Evolutionary conservation across 306 rosid species (phyloP).

Genomic region (Quercus agrifolia): DNA sequence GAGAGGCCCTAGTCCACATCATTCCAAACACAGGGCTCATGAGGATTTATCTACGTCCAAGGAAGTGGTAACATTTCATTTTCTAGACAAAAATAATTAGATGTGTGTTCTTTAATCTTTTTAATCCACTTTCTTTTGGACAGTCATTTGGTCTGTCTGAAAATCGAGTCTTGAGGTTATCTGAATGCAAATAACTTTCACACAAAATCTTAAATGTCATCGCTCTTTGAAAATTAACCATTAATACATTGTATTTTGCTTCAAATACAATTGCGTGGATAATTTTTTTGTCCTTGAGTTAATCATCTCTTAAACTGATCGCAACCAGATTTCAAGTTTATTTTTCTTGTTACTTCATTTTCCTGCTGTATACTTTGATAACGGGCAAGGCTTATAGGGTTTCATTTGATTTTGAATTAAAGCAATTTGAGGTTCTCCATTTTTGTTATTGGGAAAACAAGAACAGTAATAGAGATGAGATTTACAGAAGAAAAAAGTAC

Average conservation of each 20-base stretch:
- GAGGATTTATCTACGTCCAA: conserved; percentile 55
- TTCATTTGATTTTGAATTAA: background rate
- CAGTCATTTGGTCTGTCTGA: background rate
- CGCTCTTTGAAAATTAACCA: background rate
- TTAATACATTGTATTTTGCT: background rate
- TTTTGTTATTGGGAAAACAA: background rate
- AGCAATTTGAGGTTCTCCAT: background rate
- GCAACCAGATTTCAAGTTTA: background rate
- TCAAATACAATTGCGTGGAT: background rate
- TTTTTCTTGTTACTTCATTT: background rate
- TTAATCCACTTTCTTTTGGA: background rate
- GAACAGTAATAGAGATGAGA: background rate
- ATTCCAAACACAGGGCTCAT: conserved; percentile 48
- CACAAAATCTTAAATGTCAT: background rate
- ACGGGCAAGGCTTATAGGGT: background rate
- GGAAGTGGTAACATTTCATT: conserved; percentile 59
- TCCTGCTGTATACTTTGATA: background rate
- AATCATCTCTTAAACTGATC: background rate
- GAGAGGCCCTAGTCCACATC: conserved; percentile 69
- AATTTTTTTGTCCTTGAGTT: background rate
- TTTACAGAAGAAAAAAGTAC: background rate
- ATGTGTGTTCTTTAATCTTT: background rate
- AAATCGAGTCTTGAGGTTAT: background rate
- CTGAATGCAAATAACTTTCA: background rate
- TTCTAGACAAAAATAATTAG: conserved; percentile 8